Conservation (phyloP, 805 yeast genomes). For the Candida andamanensis region DNA sequence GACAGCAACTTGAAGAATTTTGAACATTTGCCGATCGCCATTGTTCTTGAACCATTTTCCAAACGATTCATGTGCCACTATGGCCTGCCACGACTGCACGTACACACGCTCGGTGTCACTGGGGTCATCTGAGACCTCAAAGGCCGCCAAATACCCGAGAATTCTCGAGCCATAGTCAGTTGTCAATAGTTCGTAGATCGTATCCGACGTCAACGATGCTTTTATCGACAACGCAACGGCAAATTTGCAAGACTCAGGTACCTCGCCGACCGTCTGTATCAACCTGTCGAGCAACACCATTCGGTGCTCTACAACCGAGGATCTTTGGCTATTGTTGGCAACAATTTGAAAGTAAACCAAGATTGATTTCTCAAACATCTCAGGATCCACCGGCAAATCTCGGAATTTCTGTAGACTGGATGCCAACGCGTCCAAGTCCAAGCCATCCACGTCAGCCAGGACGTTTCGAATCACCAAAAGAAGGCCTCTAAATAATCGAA, state of each 20-base stretch:
- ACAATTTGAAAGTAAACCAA: conserved; percentile 18
- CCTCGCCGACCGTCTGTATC: conserved; percentile 8
- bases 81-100: conserved; percentile 3
- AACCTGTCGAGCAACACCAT: conserved; percentile 4
- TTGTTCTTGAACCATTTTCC: conserved; percentile 13
- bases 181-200: conserved; percentile 13
- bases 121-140: conserved; percentile 5
- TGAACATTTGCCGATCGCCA: conserved; percentile 27
- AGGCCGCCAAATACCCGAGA: conserved; percentile 5
- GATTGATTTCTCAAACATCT: conserved; percentile 12
- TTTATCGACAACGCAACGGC: neutral
- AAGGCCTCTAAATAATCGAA: conserved; percentile 43
- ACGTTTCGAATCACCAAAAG: conserved; percentile 47
- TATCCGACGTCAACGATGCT: conserved; percentile 10
- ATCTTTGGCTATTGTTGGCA: conserved; percentile 18
- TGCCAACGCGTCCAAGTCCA: conserved; percentile 4
- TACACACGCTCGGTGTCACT: conserved; percentile 1
- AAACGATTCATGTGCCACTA: conserved; percentile 10
- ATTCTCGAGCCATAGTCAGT: conserved; percentile 4
- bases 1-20: conserved; percentile 31
- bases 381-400: neutral
- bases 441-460: conserved; percentile 21
- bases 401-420: conserved; percentile 2
- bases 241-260: conserved; percentile 3
- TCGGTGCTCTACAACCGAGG: too few relatives aligned